These are phyloP conservation scores for Gossypium trilobum DNA, from an alignment of 441 rosid species.

Conservation along the genomic window DNA sequence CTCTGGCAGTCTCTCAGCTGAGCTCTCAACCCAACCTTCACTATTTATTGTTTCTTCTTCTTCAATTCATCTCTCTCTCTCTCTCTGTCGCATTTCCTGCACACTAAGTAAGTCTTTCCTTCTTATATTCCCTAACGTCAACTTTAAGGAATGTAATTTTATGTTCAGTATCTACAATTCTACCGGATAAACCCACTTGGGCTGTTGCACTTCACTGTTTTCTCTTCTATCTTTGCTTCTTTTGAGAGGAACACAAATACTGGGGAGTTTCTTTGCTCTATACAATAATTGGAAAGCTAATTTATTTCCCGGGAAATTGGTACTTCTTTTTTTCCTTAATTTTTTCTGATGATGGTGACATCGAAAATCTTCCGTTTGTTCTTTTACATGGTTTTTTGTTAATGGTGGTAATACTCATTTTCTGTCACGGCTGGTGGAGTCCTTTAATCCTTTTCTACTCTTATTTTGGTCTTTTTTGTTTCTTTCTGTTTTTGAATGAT, in stretches of 20 bases:
- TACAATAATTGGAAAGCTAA: not conserved
- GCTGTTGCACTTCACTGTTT: not conserved
- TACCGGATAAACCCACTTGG: not conserved
- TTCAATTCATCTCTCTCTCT: constrained; percentile 16
- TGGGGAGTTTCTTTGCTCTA: not conserved
- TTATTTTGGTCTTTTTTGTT: not conserved
- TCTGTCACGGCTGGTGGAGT: not conserved
- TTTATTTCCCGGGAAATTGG: constrained; percentile 1
- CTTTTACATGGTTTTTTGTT: not conserved
- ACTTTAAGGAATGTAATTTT: not conserved
- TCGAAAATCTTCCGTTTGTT: not conserved
- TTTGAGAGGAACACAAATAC: not conserved
- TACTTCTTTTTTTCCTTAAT: not conserved
- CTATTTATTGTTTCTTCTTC: not conserved
- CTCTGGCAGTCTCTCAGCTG: constrained; percentile 20
- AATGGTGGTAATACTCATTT: not conserved
- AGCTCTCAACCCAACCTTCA: not conserved
- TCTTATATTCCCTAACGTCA: not conserved
- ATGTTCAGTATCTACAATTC: not conserved
- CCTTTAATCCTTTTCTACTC: not conserved
- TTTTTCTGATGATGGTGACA: not conserved
- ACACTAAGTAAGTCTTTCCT: constrained; percentile 6
- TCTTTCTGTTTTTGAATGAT: not conserved
- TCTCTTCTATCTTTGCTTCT: constrained; percentile 6
- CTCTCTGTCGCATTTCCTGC: not conserved